Conservation (phyloP, 78 protist genomes). For the Andalucia godoyi region DNA sequence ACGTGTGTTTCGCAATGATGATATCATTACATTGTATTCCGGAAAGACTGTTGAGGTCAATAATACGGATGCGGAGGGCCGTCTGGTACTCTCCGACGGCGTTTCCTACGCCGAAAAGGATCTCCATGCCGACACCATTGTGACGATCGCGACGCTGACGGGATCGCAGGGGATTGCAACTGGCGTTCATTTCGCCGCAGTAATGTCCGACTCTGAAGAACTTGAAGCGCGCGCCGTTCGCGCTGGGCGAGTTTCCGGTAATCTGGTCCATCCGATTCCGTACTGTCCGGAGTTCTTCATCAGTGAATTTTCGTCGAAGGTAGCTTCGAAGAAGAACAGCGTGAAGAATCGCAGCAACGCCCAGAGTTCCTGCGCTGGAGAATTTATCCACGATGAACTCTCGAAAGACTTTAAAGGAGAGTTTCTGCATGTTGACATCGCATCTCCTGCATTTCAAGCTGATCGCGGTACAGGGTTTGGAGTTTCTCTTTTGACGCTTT, state of each 20-base stretch:
- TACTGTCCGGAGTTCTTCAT: slow-evolving; percentile 29
- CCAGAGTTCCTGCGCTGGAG: slow-evolving; percentile 24
- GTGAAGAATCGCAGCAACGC: slow-evolving; percentile 22
- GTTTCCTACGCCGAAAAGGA: slow-evolving; percentile 28
- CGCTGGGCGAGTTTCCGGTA: slow-evolving; percentile 4
- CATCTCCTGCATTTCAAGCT: background rate
- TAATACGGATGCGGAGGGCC: slow-evolving; percentile 83
- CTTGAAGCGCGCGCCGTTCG: background rate
- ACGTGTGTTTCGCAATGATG: too few relatives aligned
- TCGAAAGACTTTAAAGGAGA: background rate
- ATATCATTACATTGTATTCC: slow-evolving; percentile 19
- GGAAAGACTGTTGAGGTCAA: slow-evolving; percentile 56
- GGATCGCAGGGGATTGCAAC: background rate
- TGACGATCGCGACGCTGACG: slow-evolving; percentile 10
- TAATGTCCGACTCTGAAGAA: background rate
- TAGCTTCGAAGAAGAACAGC: slow-evolving; percentile 22
- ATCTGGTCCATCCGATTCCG: background rate
- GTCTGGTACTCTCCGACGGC: slow-evolving; percentile 57
- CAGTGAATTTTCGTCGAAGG: background rate
- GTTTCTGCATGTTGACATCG: slow-evolving; percentile 26
- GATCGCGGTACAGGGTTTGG: slow-evolving; percentile 26
- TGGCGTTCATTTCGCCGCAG: slow-evolving; percentile 9
- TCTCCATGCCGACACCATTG: background rate
- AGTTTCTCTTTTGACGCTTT: slow-evolving; percentile 2
- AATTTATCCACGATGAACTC: background rate